A percentile compares a stretch with the other conserved stretches of the same genome.
phyloP scores from a whole-genome alignment of 2,329 filamentous ascomycete species.

The Aureobasidium leucospermi region DNA sequence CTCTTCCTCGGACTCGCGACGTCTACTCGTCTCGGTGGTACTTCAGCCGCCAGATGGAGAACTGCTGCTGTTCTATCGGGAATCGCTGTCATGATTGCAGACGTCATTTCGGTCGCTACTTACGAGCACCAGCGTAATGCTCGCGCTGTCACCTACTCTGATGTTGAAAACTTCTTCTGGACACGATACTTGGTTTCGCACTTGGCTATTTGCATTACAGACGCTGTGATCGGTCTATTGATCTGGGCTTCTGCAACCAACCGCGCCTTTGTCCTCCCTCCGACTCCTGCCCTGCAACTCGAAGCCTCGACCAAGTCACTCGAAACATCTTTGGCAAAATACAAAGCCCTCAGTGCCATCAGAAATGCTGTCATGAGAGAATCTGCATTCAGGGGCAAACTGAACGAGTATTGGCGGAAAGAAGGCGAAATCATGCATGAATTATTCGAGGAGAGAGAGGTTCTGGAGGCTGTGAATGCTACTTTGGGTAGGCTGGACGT shows the following conservation, averaged over 20 bases:
- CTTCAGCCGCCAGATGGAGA: conserved; percentile 61
- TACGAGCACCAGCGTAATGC: conserved; percentile 62
- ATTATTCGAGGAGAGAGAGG: conserved; percentile 71
- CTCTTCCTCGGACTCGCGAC: conserved; percentile 65
- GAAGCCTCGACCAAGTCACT: conserved; percentile 52
- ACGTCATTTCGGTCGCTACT: conserved; percentile 52
- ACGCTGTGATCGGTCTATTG: conserved; percentile 55
- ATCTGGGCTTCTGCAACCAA: conserved; percentile 75
- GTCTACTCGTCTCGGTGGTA: conserved; percentile 57
- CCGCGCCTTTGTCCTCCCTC: conserved; percentile 62
- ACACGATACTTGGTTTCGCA: conserved; percentile 55
- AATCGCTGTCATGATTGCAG: not conserved
- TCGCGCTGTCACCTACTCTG: conserved; percentile 49
- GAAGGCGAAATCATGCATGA: conserved; percentile 66
- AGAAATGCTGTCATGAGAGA: conserved; percentile 75
- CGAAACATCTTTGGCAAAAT: conserved; percentile 54
- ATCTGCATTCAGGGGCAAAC: conserved; percentile 56
- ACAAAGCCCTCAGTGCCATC: conserved; percentile 66
- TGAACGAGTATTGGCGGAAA: conserved; percentile 70
- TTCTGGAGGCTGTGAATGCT: conserved; percentile 62
- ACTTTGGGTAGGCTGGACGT: conserved; percentile 61
- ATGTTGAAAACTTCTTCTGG: conserved; percentile 69
- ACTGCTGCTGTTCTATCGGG: conserved; percentile 48
- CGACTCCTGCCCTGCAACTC: conserved; percentile 57
- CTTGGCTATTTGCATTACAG: conserved; percentile 56